Evolutionary conservation across 495 filamentous ascomycete genomes (phyloP).

Genomic region (Xanthoparmelia taractica): DNA sequence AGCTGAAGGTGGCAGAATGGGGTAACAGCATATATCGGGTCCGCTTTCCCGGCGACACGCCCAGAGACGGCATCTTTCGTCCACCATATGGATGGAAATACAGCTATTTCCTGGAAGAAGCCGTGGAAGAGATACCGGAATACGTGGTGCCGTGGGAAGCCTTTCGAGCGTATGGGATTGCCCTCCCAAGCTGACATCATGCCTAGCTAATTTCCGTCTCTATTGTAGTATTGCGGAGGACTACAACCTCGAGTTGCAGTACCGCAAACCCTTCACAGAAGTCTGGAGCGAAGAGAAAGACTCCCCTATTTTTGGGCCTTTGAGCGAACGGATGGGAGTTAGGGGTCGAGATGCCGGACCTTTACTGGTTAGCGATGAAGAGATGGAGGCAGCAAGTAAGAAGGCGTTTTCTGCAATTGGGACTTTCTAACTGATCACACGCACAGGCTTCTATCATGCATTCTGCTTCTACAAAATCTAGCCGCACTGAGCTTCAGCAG

Average conservation of each 20-base stretch:
- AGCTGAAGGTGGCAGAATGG: conserved; percentile 54
- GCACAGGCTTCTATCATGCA: conserved; percentile 68
- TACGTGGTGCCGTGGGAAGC: conserved; percentile 98
- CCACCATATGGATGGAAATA: conserved; percentile 98
- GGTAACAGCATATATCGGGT: conserved; percentile 89
- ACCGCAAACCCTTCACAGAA: conserved; percentile 79
- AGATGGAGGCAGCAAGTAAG: conserved; percentile 78
- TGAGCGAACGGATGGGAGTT: conserved; percentile 94
- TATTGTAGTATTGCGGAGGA: conserved; percentile 66
- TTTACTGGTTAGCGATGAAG: conserved; percentile 64
- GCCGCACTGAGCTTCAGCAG: neutral
- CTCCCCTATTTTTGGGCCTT: conserved; percentile 62
- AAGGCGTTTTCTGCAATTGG: conserved; percentile 7
- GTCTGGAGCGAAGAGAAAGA: conserved; percentile 87
- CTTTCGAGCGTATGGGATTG: conserved; percentile 60
- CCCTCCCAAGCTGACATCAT: neutral
- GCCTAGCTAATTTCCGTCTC: neutral
- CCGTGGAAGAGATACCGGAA: conserved; percentile 91
- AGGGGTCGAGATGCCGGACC: conserved; percentile 59
- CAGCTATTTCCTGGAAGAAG: conserved; percentile 89
- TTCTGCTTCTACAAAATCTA: conserved; percentile 89
- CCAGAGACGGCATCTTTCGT: conserved; percentile 69
- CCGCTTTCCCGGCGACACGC: conserved; percentile 71
- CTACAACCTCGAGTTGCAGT: conserved; percentile 90
- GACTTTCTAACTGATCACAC: neutral